Base-by-base conservation (phyloP, 139 green algal genomes). In the Nannochloris sp. region DNA sequence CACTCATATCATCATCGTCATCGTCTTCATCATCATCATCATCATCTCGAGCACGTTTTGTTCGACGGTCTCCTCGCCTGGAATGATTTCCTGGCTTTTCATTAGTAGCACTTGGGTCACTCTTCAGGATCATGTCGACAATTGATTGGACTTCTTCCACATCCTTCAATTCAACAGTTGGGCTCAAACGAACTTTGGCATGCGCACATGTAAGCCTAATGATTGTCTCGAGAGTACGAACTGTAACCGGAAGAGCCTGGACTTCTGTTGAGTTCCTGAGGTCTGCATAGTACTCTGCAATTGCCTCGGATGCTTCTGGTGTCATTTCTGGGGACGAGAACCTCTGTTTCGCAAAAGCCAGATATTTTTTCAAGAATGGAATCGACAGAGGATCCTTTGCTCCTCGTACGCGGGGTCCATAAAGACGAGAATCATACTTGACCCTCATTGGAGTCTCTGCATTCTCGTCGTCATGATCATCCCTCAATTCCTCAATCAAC, bases 121-220 rank as follows among this genome's bases (percentile, higher is more conserved):
- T 62, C 58, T 77, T 77, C 18, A 77, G 40, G 44, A 77, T 68
- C 31, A 73, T 15, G 49, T 77, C 70, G 6, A 77, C 54, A 27
- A 77, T 44, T 4, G 48, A 12, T n/a, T 68, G 57, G 18, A 77
- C 64, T 46, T 68, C 64, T n/a, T 72, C 64, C 18, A 77, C 70
- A 19, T 77, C 70, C 7, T 43, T 29, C 24, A 46, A 51, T 50
- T 77, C 70, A 43, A 77, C 70, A 14, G 50, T 57, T 12, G 70
- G 34, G 40, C 59, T 70, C n/a, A 77, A 64, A 25, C 70, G 64
- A 44, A 77, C 69, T 73, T 96, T 96, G 65, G 91, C 92, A 57
- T 92, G 84, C 0, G 92, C 90, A n/a, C 88, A 95, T 43, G 91
- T 81, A 18, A 99, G 78, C 37, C 93, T 82, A 70, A 99, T 97